Base-by-base conservation (phyloP, 163 green algal genomes). In the Coccomyxa subellipsoidea region DNA sequence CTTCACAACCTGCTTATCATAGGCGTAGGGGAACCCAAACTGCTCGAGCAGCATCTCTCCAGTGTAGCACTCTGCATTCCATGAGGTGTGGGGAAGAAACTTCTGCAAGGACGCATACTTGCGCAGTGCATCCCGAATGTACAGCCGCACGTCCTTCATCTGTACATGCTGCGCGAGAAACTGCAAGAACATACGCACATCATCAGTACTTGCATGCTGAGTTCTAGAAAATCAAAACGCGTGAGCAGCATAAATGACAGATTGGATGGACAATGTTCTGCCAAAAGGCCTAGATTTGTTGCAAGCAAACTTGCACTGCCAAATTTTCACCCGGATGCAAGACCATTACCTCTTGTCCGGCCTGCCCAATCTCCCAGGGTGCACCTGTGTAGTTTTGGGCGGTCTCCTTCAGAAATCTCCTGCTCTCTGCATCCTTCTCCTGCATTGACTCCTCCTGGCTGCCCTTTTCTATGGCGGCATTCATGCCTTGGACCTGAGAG, bases 71-170 rank as follows among this genome's bases (percentile, higher is more conserved):
- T 54, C n/a, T 25, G 81, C 77, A 79, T 89, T 88, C 81, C 71
- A 78, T 29, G 80, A 77, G 18, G 83, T 81, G 15, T 76, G 40
- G 0, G 82, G 69, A 37, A 47, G 34, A 75, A 85, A 85, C 12
- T 34, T 81, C 53, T 90, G 88, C 40, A 86, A 66, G 4, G 76
- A 71, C 1, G 86, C 85, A 66, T 91, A 91, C 37, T 87, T 82
- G 15, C 38, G 76, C 36, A 91, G 84, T 72, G 87, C 80, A 77
- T 91, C 88, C 8, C 81, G 80, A 25, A 87, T 85, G 79, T 91
- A 91, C 7, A 89, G 37, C 31, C 87, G 84, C 54, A 85, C 83
- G 36, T 91, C 84, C 81, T 81, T 59, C 86, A 90, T 90, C 34
- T 80, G 78, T 37, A 90, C 31, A n/a, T 87, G 84, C 35, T 88